Evolutionary conservation across 208 protist species (phyloP), one percentile per base, ranked within the genome.

Genomic region (Trypanosoma brucei): DNA sequence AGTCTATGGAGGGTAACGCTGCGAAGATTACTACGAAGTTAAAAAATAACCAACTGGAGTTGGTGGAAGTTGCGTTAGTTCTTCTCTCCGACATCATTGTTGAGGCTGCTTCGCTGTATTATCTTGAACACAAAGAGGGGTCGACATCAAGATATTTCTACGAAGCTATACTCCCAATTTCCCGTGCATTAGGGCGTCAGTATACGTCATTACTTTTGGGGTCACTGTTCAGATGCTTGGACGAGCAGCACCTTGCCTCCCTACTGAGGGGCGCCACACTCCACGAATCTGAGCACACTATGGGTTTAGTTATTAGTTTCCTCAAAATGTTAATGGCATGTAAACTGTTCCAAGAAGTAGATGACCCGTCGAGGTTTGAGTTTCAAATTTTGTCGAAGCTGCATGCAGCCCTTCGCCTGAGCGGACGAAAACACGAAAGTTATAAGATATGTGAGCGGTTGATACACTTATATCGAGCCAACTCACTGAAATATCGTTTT

Each of bases 21-120:
- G 22, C 13, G 6, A 53, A 53, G 37, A 5, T 11, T 39, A 42
- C 37, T 66, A 13, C 38, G 35, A 66, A 0, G 37, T 33, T 2
- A 11, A 50, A 55, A 40, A 36, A 61, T 14, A 37, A 62, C 53
- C 3, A 39, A 40, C 39, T 75, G n/a, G 4, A 76, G 1, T 69
- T 81, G 30, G 57, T 73, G 34, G 78, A 86, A 49, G 52, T 85
- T 52, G 78, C 70, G 13, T 56, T 89, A 46, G 57, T 75, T 33
- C 68, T 93, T 36, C 76, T 93, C 46, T 76, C 81, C 8, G 81
- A 91, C 59, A 59, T 90, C 11, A 70, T 93, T 22, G 62, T 82
- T 30, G 83, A 90, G 61, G 77, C 76, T 22, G 76, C 76, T 30
- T 75, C 75, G 40, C 55, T 40, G 11, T 70, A 81, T 66, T 91